Evolutionary conservation across 805 yeast genomes (phyloP).

Genomic region (Candida pseudoglaebosa): DNA sequence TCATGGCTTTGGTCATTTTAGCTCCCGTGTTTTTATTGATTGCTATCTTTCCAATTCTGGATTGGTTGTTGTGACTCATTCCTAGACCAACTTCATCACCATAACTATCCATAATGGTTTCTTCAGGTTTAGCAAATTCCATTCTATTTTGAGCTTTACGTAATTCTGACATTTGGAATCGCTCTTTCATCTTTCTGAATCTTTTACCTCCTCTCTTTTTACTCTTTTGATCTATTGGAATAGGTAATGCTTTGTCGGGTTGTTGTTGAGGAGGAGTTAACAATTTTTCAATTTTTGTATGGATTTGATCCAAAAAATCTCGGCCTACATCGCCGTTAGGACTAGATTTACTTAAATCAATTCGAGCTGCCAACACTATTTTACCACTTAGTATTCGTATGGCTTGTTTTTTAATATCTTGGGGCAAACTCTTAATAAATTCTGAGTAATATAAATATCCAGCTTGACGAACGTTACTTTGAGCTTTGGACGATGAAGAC

Average conservation of each 20-base stretch:
- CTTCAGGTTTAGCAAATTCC: slow-evolving; percentile 76
- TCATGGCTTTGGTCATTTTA: slow-evolving; percentile 59
- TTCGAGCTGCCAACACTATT: slow-evolving; percentile 73
- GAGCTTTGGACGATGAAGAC: slow-evolving; percentile 22
- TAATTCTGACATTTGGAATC: slow-evolving; percentile 74
- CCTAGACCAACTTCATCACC: slow-evolving; percentile 87
- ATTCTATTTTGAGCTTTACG: slow-evolving; percentile 81
- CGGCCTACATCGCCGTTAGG: slow-evolving; percentile 53
- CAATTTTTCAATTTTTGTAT: slow-evolving; percentile 62
- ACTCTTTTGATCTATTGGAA: slow-evolving; percentile 70
- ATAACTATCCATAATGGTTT: slow-evolving; percentile 53
- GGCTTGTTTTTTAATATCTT: slow-evolving; percentile 60
- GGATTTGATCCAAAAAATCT: slow-evolving; percentile 58
- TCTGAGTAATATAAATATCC: slow-evolving; percentile 67
- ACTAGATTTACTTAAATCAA: slow-evolving; percentile 52
- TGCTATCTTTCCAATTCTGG: slow-evolving; percentile 21
- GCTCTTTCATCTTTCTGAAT: slow-evolving; percentile 74
- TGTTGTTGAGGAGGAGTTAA: slow-evolving; percentile 71
- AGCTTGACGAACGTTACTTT: slow-evolving; percentile 51
- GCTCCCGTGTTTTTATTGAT: slow-evolving; percentile 50
- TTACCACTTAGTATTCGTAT: slow-evolving; percentile 78
- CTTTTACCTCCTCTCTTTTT: slow-evolving; percentile 86
- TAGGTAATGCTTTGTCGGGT: slow-evolving; percentile 60
- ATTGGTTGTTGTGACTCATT: slow-evolving; percentile 44
- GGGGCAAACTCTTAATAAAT: slow-evolving; percentile 55